A percentile compares a stretch with the other conserved stretches of the same genome.
Evolutionary conservation across 1,284 basidiomycete genomes (phyloP).

Genomic region (Trichosporon coremiiforme): DNA sequence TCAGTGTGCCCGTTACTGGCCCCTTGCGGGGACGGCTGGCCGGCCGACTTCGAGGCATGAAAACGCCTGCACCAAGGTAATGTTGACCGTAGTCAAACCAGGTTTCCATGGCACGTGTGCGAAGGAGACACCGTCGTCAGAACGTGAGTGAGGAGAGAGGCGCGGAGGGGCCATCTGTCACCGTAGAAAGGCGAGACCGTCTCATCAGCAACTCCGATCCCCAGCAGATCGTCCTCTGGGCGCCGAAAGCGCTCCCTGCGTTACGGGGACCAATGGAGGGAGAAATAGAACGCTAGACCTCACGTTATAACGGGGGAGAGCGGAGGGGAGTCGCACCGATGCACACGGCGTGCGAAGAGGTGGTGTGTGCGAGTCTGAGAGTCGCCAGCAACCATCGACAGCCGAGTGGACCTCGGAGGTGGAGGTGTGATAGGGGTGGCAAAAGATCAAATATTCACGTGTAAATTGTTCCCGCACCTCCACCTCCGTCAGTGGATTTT

Average conservation of each 20-base stretch:
- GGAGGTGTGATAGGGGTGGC: constrained; percentile 10
- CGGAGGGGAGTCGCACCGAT: background rate
- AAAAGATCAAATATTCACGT: background rate
- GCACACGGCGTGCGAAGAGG: background rate
- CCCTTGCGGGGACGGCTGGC: constrained; percentile 6
- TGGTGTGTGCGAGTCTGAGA: background rate
- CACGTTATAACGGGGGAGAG: background rate
- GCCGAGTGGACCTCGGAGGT: background rate
- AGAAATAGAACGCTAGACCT: background rate
- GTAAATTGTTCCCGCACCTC: background rate
- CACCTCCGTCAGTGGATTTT: constrained; percentile 8
- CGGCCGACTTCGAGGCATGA: background rate
- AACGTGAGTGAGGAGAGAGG: background rate
- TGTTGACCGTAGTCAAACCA: background rate
- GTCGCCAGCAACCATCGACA: background rate
- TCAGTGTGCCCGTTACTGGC: constrained; percentile 4
- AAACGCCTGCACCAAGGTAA: background rate
- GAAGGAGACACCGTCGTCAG: background rate
- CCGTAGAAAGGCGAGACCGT: background rate
- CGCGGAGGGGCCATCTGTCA: background rate
- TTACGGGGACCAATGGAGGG: background rate
- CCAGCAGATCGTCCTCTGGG: background rate
- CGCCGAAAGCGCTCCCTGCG: background rate
- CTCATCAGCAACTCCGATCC: too few species aligned
- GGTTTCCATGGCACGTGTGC: background rate